phyloP scores from a whole-genome alignment of 805 yeast species.

The Starmerella bombicola region DNA sequence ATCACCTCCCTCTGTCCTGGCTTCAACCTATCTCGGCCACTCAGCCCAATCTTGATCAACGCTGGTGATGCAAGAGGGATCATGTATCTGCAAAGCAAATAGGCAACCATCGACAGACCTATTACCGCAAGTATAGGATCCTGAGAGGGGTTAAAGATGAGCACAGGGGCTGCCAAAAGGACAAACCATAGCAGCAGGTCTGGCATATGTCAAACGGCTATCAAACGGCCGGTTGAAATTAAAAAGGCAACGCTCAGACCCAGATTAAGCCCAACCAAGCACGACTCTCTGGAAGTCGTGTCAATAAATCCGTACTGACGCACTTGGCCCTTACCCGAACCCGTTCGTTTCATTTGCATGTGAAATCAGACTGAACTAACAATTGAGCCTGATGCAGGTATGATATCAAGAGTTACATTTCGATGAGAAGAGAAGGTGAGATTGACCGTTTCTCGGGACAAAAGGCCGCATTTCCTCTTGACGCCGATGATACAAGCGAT shows the following conservation, averaged over 20 bases:
- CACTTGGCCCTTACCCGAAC: too few relatives aligned
- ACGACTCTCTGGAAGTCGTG: too few relatives aligned
- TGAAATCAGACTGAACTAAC: too few relatives aligned
- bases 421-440: constrained; percentile 4
- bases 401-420: too few relatives aligned
- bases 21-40: constrained; percentile 75
- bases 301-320: too few relatives aligned
- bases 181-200: too few relatives aligned
- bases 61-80: constrained; percentile 22
- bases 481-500: not conserved
- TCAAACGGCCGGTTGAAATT: not conserved
- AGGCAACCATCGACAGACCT: constrained; percentile 18
- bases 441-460: constrained; percentile 12
- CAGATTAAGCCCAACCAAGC: too few relatives aligned
- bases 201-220: not conserved
- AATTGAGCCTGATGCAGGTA: too few relatives aligned
- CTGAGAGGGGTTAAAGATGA: constrained; percentile 15
- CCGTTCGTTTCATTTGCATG: too few relatives aligned
- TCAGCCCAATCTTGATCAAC: constrained; percentile 45
- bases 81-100: constrained; percentile 12
- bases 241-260: too few relatives aligned
- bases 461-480: constrained; percentile 25
- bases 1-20: constrained; percentile 43
- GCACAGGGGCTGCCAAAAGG: constrained; percentile 14
- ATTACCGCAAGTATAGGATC: constrained; percentile 13